Conservation (phyloP, 2,329 filamentous ascomycete species). For the Fonsecaea pedrosoi region DNA sequence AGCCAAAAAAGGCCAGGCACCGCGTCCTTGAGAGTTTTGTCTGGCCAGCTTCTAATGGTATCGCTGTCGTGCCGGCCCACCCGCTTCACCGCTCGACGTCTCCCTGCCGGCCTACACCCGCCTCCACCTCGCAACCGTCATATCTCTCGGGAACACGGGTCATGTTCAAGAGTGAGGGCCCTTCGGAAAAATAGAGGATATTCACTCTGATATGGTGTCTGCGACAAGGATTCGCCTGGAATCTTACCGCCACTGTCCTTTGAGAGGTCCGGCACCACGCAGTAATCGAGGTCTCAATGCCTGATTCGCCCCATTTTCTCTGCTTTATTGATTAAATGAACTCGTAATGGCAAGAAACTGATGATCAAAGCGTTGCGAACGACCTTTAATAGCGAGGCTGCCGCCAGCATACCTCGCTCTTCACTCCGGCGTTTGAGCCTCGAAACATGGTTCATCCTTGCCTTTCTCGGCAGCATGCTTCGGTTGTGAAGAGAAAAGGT, state of each 20-base stretch:
- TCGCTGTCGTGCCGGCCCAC: background rate
- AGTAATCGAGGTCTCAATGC: background rate
- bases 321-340: background rate
- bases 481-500: background rate
- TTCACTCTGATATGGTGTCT: background rate
- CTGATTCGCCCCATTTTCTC: background rate
- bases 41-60: no score
- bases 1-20: no score
- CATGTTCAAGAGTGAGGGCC: background rate
- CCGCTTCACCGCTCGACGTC: background rate
- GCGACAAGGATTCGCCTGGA: background rate
- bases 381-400: background rate
- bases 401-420: background rate
- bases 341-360: background rate
- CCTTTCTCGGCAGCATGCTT: background rate
- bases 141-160: background rate
- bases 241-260: background rate
- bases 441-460: background rate
- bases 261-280: background rate
- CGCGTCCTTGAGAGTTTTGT: no score
- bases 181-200: background rate
- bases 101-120: background rate
- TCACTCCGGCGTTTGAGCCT: background rate
- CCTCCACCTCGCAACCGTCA: background rate
- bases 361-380: background rate